Conservation (phyloP, 805 yeast genomes). For the Candida suzukii region DNA sequence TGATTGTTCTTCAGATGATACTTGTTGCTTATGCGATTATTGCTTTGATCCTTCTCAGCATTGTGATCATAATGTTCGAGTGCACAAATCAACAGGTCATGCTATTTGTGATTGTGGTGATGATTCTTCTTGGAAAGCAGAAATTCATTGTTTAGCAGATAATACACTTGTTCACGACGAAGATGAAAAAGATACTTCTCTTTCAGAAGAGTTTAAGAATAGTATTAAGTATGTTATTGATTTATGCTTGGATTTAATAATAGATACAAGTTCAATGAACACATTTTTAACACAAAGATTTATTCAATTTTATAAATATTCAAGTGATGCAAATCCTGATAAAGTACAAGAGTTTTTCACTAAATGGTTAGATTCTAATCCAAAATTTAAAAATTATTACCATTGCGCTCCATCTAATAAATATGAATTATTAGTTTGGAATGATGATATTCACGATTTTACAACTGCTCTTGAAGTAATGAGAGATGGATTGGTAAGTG, state of each 20-base stretch:
- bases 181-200: neutral
- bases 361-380: neutral
- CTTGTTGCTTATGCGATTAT: slow-evolving; percentile 68
- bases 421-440: slow-evolving; percentile 60
- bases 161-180: slow-evolving; percentile 4
- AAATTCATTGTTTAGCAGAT: slow-evolving; percentile 39
- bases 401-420: slow-evolving; percentile 6
- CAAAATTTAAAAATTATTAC: neutral
- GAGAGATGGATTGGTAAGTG: neutral
- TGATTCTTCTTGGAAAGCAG: slow-evolving; percentile 49
- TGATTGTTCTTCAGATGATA: slow-evolving; percentile 72
- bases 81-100: slow-evolving; percentile 38
- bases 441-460: slow-evolving; percentile 67
- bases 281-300: slow-evolving; percentile 9
- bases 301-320: too few relatives aligned
- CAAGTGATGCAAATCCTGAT: too few relatives aligned
- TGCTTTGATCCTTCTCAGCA: slow-evolving; percentile 72
- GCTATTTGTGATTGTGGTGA: slow-evolving; percentile 78
- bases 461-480: slow-evolving; percentile 15
- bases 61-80: slow-evolving; percentile 53
- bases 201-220: neutral
- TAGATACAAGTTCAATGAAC: neutral
- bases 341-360: neutral
- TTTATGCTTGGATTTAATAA: neutral
- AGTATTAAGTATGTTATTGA: neutral